phyloP scores from a whole-genome alignment of 2,329 filamentous ascomycete species.

The Alternaria gaisen region DNA sequence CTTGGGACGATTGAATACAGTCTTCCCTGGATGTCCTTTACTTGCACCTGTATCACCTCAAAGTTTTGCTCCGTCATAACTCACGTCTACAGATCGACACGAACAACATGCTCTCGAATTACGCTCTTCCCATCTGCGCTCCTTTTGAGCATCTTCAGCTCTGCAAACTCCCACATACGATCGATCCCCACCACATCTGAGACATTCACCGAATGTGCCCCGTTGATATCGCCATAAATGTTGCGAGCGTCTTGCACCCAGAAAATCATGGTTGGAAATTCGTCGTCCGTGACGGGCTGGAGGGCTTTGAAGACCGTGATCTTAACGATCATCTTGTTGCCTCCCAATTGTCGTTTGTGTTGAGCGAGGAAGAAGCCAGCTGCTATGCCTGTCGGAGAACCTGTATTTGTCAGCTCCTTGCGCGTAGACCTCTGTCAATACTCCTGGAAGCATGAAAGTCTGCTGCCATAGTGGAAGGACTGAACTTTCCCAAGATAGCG shows the following conservation, averaged over 20 bases:
- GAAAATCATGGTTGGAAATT: neutral
- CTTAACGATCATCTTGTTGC: slow-evolving; percentile 5
- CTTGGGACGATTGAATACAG: neutral
- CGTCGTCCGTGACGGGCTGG: neutral
- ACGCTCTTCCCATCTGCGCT: neutral
- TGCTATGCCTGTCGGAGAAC: slow-evolving; percentile 6
- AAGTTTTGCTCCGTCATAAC: neutral
- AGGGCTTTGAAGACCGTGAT: slow-evolving; percentile 1
- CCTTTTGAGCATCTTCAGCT: neutral
- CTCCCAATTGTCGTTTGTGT: slow-evolving; percentile 2
- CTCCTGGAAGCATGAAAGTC: neutral
- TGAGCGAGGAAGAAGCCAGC: slow-evolving; percentile 9
- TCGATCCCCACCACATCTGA: neutral
- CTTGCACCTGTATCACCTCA: neutral
- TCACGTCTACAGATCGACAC: neutral
- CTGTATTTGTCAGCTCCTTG: neutral
- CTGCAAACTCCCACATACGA: neutral
- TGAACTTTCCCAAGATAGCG: neutral
- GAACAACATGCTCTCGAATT: neutral
- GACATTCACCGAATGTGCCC: neutral
- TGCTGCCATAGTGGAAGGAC: neutral
- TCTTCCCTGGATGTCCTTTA: neutral
- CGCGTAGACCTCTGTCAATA: neutral
- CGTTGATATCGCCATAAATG: neutral
- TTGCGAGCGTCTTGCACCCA: neutral